These are phyloP conservation scores for Leccinellum luteum DNA, from an alignment of 768 basidiomycete genomes.

Conservation along the genomic window DNA sequence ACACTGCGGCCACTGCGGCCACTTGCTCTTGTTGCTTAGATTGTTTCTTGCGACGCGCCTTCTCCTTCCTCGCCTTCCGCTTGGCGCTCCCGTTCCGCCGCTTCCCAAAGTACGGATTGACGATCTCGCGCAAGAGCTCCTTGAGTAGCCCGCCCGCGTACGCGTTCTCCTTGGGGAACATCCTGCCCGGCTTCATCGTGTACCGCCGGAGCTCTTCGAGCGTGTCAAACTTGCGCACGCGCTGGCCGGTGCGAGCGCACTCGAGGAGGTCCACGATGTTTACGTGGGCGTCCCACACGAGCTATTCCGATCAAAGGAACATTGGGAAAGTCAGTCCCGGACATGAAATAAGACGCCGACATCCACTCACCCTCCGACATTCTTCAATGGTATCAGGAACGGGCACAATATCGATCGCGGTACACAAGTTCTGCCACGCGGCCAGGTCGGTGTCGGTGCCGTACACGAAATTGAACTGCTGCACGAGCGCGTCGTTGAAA, in stretches of 20 bases:
- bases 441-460: slow-evolving; percentile 17
- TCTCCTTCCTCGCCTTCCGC: slow-evolving; percentile 12
- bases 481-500: slow-evolving; percentile 21
- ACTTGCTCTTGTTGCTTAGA: too few relatives aligned
- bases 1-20: too few relatives aligned
- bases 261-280: slow-evolving; percentile 37
- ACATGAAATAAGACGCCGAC: not conserved
- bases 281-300: slow-evolving; percentile 29
- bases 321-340: not conserved
- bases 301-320: slow-evolving; percentile 1
- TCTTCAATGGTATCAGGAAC: slow-evolving; percentile 16
- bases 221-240: slow-evolving; percentile 24
- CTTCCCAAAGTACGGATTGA: slow-evolving; percentile 14
- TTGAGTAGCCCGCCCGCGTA: slow-evolving; percentile 30
- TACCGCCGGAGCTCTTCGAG: slow-evolving; percentile 27
- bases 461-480: slow-evolving; percentile 25
- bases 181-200: slow-evolving; percentile 16
- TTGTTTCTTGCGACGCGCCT: not conserved
- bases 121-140: slow-evolving; percentile 30
- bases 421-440: slow-evolving; percentile 28
- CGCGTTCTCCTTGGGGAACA: slow-evolving; percentile 30
- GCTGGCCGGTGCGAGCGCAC: slow-evolving; percentile 3
- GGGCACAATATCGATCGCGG: slow-evolving; percentile 19
- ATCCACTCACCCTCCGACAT: slow-evolving; percentile 16
- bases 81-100: slow-evolving; percentile 21